A percentile compares a stretch with the other conserved stretches of the same genome.
Conservation (phyloP, 805 yeast species). For the Sugiyamaella marilandica region DNA sequence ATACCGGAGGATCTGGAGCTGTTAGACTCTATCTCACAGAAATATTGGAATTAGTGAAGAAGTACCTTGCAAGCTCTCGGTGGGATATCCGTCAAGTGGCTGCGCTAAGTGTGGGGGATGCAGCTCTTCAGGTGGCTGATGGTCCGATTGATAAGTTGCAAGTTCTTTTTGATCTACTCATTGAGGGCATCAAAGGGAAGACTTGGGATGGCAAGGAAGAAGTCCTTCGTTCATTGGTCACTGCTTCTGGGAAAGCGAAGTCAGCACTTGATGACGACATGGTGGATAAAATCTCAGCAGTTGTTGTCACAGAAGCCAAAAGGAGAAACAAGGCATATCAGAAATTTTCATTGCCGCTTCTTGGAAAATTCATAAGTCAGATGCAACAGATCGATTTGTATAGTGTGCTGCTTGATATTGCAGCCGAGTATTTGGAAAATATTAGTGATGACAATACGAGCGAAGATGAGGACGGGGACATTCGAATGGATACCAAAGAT, state of each 20-base stretch:
- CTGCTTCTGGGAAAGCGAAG: slow-evolving; percentile 47
- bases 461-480: slow-evolving; percentile 38
- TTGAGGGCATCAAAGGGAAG: slow-evolving; percentile 66
- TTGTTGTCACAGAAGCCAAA: slow-evolving; percentile 55
- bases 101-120: slow-evolving; percentile 43
- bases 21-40: slow-evolving; percentile 66
- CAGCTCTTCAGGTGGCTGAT: slow-evolving; percentile 23
- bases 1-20: slow-evolving; percentile 69
- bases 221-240: slow-evolving; percentile 64
- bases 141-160: slow-evolving; percentile 13
- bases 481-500: slow-evolving; percentile 20
- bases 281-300: slow-evolving; percentile 38
- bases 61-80: slow-evolving; percentile 46
- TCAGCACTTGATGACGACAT: slow-evolving; percentile 34
- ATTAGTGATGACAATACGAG: slow-evolving; percentile 38
- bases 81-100: slow-evolving; percentile 65
- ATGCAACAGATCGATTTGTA: slow-evolving; percentile 34
- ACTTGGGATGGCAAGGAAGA: slow-evolving; percentile 86
- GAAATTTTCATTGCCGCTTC: slow-evolving; percentile 46
- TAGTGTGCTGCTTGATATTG: slow-evolving; percentile 33
- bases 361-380: slow-evolving; percentile 46
- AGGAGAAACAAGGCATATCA: slow-evolving; percentile 65
- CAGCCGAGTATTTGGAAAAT: slow-evolving; percentile 35
- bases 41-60: slow-evolving; percentile 49
- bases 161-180: slow-evolving; percentile 47